Base-by-base conservation (phyloP, 2,329 filamentous ascomycete species). In the Trichoderma brevicompactum region DNA sequence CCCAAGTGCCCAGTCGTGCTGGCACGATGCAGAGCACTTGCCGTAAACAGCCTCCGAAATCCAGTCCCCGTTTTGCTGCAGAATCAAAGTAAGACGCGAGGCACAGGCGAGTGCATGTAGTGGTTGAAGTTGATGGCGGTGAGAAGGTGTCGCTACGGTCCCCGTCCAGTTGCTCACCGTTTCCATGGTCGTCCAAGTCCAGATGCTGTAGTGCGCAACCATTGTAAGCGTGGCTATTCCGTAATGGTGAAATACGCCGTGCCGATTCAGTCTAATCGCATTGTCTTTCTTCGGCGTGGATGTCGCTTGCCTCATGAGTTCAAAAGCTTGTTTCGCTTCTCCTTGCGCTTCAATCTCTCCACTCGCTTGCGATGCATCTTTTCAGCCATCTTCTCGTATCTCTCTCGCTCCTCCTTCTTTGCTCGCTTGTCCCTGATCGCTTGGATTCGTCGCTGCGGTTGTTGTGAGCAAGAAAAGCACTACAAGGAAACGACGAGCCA, bases 301-400 rank as follows among this genome's bases (percentile, higher is more conserved):
- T 56, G 36, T 58, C 28, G 43, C n/a, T 50, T 23, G 34, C 59
- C 70, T 77, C 81, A 89, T 67, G 87, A 89, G 76, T 89, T 89
- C 73, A 90, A 75, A 76, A 92, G 80, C 82, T 94, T 95, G 79
- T 94, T 99, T 75, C 95, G 88, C 89, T 98, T 98, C 83, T 99
- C 95, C 79, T 92, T 91, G 75, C 94, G 87, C 88, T 93, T 97
- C 78, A 97, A 79, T 72, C 95, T 87, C 80, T 99, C 95, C 12
- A 98, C 90, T 68, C 94, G 86, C 85, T 97, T 98, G 79, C 87
- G 88, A 81, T 98, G 94, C 95, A 99, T 98, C 82, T 95, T 98
- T 81, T 93, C 92, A 19, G 93, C 94, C 87, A 99, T 87, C 82
- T 94, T 92, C 78, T 93, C 92, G 76, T 94, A 98, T 71, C 94